Base-by-base conservation (phyloP, 139 green algal species). In the Chlamydomonas asymmetrica region DNA sequence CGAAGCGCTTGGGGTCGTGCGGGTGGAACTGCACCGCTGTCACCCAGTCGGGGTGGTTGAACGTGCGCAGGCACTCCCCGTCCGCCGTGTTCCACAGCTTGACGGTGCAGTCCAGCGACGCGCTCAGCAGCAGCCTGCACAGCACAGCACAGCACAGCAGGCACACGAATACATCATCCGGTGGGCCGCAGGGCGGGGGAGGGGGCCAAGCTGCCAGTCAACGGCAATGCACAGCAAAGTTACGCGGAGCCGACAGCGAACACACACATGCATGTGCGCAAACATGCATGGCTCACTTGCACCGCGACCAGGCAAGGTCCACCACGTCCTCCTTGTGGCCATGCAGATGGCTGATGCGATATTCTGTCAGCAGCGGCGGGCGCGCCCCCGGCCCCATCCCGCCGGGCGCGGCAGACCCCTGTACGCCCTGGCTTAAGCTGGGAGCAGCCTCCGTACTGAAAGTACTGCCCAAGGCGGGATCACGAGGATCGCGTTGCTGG, bases 1-100 rank as follows among this genome's bases (percentile, higher is more conserved):
- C 80, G 82, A 98, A 97, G 50, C 87, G 84, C 61, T 90, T 87
- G 67, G 96, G 88, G 73, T 98, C 88, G 4, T 63, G 35, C 0
- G 94, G 95, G 80, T 97, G 84, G 71, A 97, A 97, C 69, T 89
- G 82, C 25, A 97, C 87, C 49, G 84, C 83, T 0, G 92, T 95
- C 38, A 95, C 92, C 72, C 94, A 92, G 73, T 96, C 92, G 10
- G 81, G 85, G 62, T 96, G 92, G 74, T 82, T 81, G 80, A 96
- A 96, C 31, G 87, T 82, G 5, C 88, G 84, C 70, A 97, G 63
- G 72, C 87, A 94, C 65, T 91, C 85, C 23, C 79, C 77, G n/a
- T n/a, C 63, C 84, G 73, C 23, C 65, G 79, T 4, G 69, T 71
- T 59, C 71, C 59, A 69, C 71, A 75, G 37, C 64, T 48, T 29